Percentiles rank a stretch among this genome's conserved stretches.
Conservation (phyloP, 805 yeast genomes). For the Candida tibetensis region DNA sequence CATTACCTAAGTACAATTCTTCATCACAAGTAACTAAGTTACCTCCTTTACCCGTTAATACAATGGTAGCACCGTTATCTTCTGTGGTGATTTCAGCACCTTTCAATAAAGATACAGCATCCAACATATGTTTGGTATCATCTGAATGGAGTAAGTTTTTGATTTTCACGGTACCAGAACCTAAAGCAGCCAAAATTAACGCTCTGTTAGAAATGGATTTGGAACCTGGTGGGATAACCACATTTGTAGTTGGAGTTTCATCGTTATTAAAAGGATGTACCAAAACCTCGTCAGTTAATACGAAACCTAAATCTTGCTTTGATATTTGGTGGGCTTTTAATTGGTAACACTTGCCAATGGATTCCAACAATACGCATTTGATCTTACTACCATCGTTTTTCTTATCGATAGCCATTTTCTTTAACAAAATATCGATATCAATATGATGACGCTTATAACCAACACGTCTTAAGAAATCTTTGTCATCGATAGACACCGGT, state of each 20-base stretch:
- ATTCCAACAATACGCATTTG: conserved; percentile 77
- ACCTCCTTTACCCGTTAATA: conserved; percentile 85
- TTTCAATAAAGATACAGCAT: conserved; percentile 72
- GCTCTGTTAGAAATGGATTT: conserved; percentile 97
- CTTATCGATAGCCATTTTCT: conserved; percentile 93
- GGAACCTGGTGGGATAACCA: conserved; percentile 88
- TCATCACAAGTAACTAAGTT: conserved; percentile 58
- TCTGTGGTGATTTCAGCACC: conserved; percentile 84
- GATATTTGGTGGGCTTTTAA: conserved; percentile 80
- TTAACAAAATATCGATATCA: conserved; percentile 70
- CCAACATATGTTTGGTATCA: conserved; percentile 92
- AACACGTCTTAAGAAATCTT: conserved; percentile 59
- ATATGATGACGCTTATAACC: conserved; percentile 61
- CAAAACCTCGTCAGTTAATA: conserved; percentile 75
- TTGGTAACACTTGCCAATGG: conserved; percentile 88
- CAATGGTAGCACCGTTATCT: conserved; percentile 85
- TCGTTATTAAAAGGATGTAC: conserved; percentile 55
- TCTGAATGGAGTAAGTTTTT: conserved; percentile 91
- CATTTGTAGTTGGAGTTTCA: conserved; percentile 37
- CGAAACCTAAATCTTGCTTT: conserved; percentile 76
- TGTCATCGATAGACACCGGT: conserved; percentile 77
- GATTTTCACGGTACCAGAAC: conserved; percentile 77
- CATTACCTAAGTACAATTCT: conserved; percentile 87
- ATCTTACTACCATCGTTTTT: conserved; percentile 92
- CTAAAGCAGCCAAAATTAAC: conserved; percentile 85